Percentiles rank a stretch among this genome's conserved stretches.
These are phyloP conservation scores for Fusarium nodosum DNA, from an alignment of 2,329 filamentous ascomycete species.

Conservation along the genomic window DNA sequence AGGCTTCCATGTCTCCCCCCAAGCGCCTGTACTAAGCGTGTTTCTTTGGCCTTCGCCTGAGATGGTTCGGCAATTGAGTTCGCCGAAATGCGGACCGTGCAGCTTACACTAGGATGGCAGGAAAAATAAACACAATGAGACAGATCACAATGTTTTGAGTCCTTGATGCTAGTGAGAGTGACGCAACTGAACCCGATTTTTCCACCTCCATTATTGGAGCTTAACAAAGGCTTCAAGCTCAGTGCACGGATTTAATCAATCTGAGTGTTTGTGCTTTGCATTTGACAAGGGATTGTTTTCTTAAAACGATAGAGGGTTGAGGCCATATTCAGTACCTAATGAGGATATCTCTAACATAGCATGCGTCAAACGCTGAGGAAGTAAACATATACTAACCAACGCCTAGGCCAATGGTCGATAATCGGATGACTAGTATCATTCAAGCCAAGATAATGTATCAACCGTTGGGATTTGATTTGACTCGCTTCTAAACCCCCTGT, in stretches of 20 bases:
- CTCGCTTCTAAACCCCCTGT: constrained; percentile 11
- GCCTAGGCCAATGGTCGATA: background rate
- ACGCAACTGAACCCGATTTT: background rate
- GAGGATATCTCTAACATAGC: background rate
- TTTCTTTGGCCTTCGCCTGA: constrained; percentile 45
- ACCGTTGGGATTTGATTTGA: constrained; percentile 5
- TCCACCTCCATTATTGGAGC: background rate
- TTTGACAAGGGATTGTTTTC: background rate
- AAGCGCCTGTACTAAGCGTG: constrained; percentile 91
- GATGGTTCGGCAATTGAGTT: constrained; percentile 38
- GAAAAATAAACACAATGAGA: constrained; percentile 40
- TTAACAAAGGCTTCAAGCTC: background rate
- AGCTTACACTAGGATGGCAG: constrained; percentile 41
- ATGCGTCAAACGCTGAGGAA: background rate
- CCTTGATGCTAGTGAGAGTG: background rate
- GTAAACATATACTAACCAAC: background rate
- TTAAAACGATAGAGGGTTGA: no score
- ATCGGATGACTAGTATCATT: background rate
- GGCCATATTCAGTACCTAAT: background rate
- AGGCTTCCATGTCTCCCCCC: constrained; percentile 99
- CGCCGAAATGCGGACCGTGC: constrained; percentile 35
- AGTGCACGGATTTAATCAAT: background rate
- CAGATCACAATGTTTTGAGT: constrained; percentile 11
- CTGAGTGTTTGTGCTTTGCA: background rate
- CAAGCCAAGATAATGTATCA: background rate